These are phyloP conservation scores for Blastocladiella emersonii DNA, from an alignment of 371 early-diverging fungal genomes.

Conservation along the genomic window DNA sequence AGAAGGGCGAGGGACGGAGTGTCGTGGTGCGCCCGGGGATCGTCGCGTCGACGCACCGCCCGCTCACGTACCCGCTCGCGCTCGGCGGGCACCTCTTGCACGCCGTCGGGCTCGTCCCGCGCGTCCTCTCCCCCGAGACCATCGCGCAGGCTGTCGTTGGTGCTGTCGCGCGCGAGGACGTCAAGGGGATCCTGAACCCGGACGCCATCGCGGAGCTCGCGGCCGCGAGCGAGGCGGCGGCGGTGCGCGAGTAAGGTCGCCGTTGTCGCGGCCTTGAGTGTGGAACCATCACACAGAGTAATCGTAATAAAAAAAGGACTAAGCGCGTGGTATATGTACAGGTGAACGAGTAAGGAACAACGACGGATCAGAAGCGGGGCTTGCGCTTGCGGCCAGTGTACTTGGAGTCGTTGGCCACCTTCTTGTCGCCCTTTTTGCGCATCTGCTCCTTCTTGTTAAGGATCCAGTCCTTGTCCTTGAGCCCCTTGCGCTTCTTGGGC, in stretches of 20 bases:
- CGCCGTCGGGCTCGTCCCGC: neutral
- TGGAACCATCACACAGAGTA: too few relatives aligned
- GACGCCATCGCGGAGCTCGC: neutral
- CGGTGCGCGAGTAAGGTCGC: too few relatives aligned
- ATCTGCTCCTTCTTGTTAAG: conserved; percentile 79
- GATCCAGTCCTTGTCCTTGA: conserved; percentile 84
- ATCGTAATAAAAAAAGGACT: too few relatives aligned
- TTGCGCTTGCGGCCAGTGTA: conserved; percentile 90
- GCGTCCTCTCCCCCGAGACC: neutral
- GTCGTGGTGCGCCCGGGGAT: neutral
- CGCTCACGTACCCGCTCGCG: neutral
- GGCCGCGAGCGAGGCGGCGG: neutral
- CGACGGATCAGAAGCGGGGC: conserved; percentile 61
- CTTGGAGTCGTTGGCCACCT: conserved; percentile 80
- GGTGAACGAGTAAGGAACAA: too few relatives aligned
- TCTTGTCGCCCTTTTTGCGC: conserved; percentile 65
- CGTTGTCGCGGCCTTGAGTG: too few relatives aligned
- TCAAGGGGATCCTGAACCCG: neutral
- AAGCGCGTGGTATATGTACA: too few relatives aligned
- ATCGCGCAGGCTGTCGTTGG: neutral
- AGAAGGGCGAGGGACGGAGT: neutral
- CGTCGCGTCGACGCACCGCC: neutral
- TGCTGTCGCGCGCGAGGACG: neutral
- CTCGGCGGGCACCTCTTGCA: neutral
- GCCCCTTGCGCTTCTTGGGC: conserved; percentile 34